These are phyloP conservation scores for Cylindrotheca fusiformis DNA, from an alignment of 108 stramenopile species.

Conservation along the genomic window DNA sequence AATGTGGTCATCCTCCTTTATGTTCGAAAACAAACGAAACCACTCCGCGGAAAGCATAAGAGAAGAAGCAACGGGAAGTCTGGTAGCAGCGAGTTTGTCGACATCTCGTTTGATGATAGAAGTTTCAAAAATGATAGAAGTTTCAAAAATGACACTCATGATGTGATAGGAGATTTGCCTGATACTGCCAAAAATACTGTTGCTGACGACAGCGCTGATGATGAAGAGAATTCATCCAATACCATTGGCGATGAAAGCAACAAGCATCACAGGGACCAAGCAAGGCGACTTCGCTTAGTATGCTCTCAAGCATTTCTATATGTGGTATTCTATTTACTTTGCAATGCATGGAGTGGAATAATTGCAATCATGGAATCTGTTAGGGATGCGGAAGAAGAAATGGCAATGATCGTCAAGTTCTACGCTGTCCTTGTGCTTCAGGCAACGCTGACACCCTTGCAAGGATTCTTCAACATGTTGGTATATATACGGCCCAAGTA, in stretches of 20 bases:
- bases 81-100: background rate
- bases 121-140: background rate
- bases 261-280: background rate
- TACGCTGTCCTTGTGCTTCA: conserved; percentile 15
- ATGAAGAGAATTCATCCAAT: too few species aligned
- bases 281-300: conserved; percentile 14
- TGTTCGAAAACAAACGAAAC: conserved; percentile 4
- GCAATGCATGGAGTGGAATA: conserved; percentile 14
- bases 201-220: too few species aligned
- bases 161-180: background rate
- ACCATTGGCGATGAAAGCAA: background rate
- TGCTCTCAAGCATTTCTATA: conserved; percentile 21
- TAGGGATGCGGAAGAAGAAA: background rate
- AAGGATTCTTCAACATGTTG: conserved; percentile 43
- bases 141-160: background rate
- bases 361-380: background rate
- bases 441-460: conserved; percentile 20
- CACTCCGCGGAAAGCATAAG: background rate
- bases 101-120: background rate
- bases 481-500: conserved; percentile 36
- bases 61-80: too few species aligned
- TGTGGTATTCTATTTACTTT: conserved; percentile 17
- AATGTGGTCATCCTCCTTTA: conserved; percentile 4
- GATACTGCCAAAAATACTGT: too few species aligned
- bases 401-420: background rate